Evolutionary conservation across 225 moss, liverwort and hornwort species (phyloP), one percentile per base, ranked within the genome.

Genomic region (Pseudisothecium myosuroides): DNA sequence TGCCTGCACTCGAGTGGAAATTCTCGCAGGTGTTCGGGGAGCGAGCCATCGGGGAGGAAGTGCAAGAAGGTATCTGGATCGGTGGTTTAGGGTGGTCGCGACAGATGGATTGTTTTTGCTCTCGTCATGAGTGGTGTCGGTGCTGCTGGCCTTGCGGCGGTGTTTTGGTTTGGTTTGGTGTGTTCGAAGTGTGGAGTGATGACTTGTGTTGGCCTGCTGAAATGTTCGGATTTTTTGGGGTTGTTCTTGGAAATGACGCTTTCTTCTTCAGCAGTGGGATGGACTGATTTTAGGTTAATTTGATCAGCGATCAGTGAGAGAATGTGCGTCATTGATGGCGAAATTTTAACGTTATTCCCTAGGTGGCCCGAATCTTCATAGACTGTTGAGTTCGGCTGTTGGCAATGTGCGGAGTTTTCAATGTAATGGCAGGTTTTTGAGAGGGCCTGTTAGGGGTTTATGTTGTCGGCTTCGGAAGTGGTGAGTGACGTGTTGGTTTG

Each of bases 11-110:
- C 75, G 98, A 98, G 89, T 98, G 98, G 98, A 98, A 98, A 98
- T 98, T 98, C 92, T 98, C 97, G 59, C 98, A 98, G 89, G 98
- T 98, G 82, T 98, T 98, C 79, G 98, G 98, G 59, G 98, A 98
- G 91, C 97, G 98, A 76, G 97, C 97, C 81, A 93, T 96, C 82
- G 98, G 97, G 59, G 98, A 98, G 88, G 98, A 98, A 93, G 98
- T 98, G 88, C 98, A 98, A 93, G 98, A 98, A 94, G 98, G 98
- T 98, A 93, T 23, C 87, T 92, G 90, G 93, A 93, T 90, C 89
- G 93, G 45, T 85, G 79, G 62, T 76, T 81, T 89, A 91, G 89
- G 85, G 79, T 56, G 81, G 34, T 17, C 29, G 67, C 49, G 71
- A 45, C 52, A 55, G 86, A 52, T 52, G 3, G 52, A 52, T 69